Evolutionary conservation across 78 protist species (phyloP).

Genomic region (Blattamonas nauphoetae): DNA sequence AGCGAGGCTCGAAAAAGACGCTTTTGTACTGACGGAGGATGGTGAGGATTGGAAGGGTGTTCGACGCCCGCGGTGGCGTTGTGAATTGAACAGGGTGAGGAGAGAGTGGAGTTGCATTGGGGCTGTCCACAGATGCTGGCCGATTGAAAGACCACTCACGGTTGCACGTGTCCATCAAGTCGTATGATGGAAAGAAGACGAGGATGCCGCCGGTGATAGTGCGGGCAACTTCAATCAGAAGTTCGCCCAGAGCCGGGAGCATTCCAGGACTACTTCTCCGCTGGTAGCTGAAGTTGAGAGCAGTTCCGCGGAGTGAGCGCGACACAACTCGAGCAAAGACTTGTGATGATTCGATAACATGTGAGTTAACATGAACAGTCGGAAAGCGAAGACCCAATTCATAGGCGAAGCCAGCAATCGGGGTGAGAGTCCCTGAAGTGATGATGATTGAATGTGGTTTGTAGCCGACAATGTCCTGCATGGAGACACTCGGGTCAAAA

Average conservation of each 20-base stretch:
- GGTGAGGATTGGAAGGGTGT: neutral
- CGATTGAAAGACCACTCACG: neutral
- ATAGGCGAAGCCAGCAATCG: neutral
- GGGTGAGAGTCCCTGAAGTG: conserved; percentile 24
- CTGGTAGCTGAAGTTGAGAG: neutral
- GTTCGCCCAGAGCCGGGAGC: neutral
- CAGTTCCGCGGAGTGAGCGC: neutral
- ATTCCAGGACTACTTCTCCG: neutral
- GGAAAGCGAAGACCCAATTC: neutral
- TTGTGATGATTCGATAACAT: neutral
- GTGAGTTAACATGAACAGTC: neutral
- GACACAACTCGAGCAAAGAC: neutral
- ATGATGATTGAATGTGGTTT: neutral
- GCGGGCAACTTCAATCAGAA: neutral
- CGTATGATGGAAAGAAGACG: conserved; percentile 16
- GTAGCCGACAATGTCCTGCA: neutral
- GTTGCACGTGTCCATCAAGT: neutral
- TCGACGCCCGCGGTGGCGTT: no score
- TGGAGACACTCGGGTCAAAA: neutral
- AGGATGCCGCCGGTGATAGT: neutral
- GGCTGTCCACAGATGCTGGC: neutral
- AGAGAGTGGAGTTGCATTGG: neutral
- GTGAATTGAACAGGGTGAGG: neutral
- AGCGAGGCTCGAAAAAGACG: neutral
- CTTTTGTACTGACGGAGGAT: neutral